Evolutionary conservation across 169 alveolate species (phyloP).

Genomic region (Plasmodium coatneyi): DNA sequence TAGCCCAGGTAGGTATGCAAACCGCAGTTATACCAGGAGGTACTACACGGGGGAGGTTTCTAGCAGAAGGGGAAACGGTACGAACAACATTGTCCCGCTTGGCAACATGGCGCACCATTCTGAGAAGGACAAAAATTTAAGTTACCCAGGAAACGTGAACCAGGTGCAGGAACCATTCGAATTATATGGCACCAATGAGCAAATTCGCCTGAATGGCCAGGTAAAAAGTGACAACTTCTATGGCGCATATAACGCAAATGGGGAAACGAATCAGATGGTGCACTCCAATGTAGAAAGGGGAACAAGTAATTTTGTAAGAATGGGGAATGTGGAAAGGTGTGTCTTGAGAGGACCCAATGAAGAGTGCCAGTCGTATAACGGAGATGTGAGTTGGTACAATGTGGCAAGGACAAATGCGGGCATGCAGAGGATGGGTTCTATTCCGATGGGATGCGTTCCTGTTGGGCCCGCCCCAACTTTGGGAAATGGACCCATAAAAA

Average conservation of each 20-base stretch:
- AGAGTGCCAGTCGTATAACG: not conserved
- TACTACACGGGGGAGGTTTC: not conserved
- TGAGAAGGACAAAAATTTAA: not conserved
- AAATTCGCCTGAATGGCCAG: not conserved
- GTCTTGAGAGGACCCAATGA: not conserved
- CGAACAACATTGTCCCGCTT: not conserved
- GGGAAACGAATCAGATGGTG: not conserved
- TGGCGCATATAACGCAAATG: not conserved
- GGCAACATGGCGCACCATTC: not conserved
- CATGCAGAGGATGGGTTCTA: not conserved
- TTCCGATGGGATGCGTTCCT: not conserved
- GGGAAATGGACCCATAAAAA: not conserved
- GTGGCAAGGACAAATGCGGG: not conserved
- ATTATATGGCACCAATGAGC: not conserved
- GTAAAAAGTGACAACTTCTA: not conserved
- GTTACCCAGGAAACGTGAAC: not conserved
- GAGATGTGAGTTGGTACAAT: not conserved
- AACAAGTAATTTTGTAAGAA: not conserved
- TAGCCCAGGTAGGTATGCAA: not conserved
- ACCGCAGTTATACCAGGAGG: not conserved
- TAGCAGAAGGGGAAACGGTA: not conserved
- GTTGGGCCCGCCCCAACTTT: not conserved
- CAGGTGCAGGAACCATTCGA: not conserved
- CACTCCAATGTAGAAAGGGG: not conserved
- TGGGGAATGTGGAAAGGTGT: not conserved